Evolutionary conservation across 352 stramenopile species (phyloP).

Genomic region (Globisporangium paroecandrum): DNA sequence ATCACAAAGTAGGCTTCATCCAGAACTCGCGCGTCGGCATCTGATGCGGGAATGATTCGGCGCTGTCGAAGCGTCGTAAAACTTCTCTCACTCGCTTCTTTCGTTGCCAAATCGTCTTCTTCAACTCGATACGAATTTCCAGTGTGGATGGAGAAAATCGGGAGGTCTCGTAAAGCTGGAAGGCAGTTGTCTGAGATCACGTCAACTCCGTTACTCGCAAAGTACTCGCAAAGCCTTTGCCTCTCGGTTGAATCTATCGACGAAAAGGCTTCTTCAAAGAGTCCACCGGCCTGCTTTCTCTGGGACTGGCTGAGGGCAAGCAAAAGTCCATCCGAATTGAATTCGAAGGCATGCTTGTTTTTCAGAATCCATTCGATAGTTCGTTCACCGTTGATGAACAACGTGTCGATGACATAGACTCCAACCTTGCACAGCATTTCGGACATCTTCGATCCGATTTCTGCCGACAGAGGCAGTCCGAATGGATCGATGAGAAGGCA

Average conservation of each 20-base stretch:
- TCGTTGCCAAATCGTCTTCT: background rate
- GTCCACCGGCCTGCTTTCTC: constrained; percentile 23
- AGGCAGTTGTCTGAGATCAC: constrained; percentile 34
- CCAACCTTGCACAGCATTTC: constrained; percentile 38
- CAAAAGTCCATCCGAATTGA: constrained; percentile 46
- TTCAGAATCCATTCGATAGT: constrained; percentile 41
- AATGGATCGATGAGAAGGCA: constrained; percentile 34
- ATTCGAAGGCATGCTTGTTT: constrained; percentile 36
- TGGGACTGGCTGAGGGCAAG: constrained; percentile 34
- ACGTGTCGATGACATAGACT: constrained; percentile 41
- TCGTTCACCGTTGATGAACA: constrained; percentile 37
- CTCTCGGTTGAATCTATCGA: constrained; percentile 22
- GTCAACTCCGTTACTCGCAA: constrained; percentile 33
- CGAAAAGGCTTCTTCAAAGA: constrained; percentile 42
- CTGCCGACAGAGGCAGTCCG: background rate
- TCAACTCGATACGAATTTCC: constrained; percentile 2
- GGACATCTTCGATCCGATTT: constrained; percentile 5
- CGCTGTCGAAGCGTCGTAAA: constrained; percentile 15
- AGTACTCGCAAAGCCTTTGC: constrained; percentile 40
- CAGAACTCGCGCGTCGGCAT: constrained; percentile 45
- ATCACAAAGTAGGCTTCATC: constrained; percentile 47
- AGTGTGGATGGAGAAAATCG: constrained; percentile 42
- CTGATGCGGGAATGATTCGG: constrained; percentile 35
- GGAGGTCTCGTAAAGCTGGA: constrained; percentile 40
- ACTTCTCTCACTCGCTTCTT: background rate